Evolutionary conservation across 345 rosid genomes (phyloP).

Genomic region (Salix exigua): DNA sequence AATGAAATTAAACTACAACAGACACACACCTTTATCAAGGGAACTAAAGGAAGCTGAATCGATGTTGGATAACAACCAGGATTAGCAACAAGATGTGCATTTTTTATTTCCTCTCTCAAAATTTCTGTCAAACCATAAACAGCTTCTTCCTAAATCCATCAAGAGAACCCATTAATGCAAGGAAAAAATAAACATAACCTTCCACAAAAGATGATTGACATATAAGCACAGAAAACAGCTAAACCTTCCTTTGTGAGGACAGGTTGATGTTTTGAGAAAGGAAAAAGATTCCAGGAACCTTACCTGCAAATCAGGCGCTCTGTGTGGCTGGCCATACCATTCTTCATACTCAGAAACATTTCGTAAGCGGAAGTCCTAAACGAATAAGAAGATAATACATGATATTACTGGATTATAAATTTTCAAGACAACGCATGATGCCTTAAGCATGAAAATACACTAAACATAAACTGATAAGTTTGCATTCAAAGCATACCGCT

Average conservation of each 20-base stretch:
- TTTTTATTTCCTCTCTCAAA: slow-evolving; percentile 57
- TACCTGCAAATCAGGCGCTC: slow-evolving; percentile 85
- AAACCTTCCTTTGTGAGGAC: not conserved
- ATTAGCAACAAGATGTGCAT: slow-evolving; percentile 81
- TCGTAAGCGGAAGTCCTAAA: slow-evolving; percentile 70
- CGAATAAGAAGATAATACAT: not conserved
- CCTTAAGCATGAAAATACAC: slow-evolving; percentile 1
- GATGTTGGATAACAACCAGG: slow-evolving; percentile 99
- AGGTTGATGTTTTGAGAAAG: not conserved
- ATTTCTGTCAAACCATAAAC: slow-evolving; percentile 95
- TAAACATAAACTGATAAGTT: not conserved
- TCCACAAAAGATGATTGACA: not conserved
- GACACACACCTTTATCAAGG: slow-evolving; percentile 63
- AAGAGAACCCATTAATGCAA: not conserved
- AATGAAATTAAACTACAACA: slow-evolving; percentile 6
- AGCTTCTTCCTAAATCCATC: slow-evolving; percentile 64
- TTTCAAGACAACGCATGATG: not conserved
- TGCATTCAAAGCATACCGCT: slow-evolving; percentile 52
- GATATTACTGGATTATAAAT: slow-evolving; percentile 11
- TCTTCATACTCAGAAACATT: slow-evolving; percentile 76
- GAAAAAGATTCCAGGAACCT: not conserved
- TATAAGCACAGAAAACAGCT: not conserved
- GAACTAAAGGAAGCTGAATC: slow-evolving; percentile 92
- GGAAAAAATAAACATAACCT: not conserved
- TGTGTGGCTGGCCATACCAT: slow-evolving; percentile 97